Base-by-base conservation (phyloP, 2,329 filamentous ascomycete species). In the Conoideocrella luteorostrata region DNA sequence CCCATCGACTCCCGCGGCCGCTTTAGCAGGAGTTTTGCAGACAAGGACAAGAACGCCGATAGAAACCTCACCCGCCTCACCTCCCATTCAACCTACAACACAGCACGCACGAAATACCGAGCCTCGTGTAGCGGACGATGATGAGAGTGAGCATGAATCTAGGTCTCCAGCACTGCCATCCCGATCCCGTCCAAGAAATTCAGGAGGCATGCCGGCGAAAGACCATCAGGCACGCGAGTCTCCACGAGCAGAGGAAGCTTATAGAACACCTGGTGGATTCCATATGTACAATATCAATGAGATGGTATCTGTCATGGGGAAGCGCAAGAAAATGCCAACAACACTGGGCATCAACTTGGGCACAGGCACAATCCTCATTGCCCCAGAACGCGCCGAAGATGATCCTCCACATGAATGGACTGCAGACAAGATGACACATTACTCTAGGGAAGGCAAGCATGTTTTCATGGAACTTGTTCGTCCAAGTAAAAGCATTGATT, bases 311-410 rank as follows among this genome's bases (percentile, higher is more conserved):
- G 81, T 93, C 35, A 90, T 95, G 80, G 91, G 91, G 45, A 95
- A 95, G 70, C 85, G 87, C 57, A 95, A 95, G 72, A 97, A 97
- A 69, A 93, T 96, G 87, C 89, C 91, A 1, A 95, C 89, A n/a
- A 95, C 88, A 0, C 66, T 97, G 29, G 91, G 91, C n/a, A 84
- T 97, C 58, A 96, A 97, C 60, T 73, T 93, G 44, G 82, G 84
- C 38, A 94, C 88, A 13, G 90, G 90, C 30, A 79, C 84, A 24
- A 94, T 98, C 53, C 82, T 95, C 65, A 88, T 98, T 55, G 86
- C 89, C 0, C 90, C 91, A 0, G 91, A 94, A 60, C 88, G 86
- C 60, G 75, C 82, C 39, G 77, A 82, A 49, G 88, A 96, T 61
- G 90, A 88, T 2, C 84, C 86, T 4, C 82, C 87, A 47, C 84